Evolutionary conservation across 352 stramenopile species (phyloP), one percentile per base, ranked within the genome.

Genomic region (Pythium aphanidermatum): DNA sequence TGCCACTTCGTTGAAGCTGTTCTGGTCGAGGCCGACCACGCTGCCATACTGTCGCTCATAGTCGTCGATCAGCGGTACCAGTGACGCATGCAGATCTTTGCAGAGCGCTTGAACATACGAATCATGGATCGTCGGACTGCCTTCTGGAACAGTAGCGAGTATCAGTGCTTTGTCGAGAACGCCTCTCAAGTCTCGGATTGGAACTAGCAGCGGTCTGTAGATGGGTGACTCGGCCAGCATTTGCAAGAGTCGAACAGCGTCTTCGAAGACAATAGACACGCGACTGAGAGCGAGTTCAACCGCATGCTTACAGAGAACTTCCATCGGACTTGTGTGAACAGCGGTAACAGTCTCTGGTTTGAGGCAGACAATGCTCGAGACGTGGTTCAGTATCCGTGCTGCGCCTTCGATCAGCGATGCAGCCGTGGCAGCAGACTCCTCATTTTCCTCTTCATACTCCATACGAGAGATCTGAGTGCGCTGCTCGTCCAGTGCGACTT

Each of bases 231-330:
- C 70, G 6, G 83, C 55, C 25, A 86, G 47, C 49, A 84, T 65
- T 48, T 90, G 73, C 23, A 90, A 28, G 51, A 90, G 46, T 2
- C 73, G 73, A 8, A 80, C 45, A 9, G 47, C 61, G 17, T 87
- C 78, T 26, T 73, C 55, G 47, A 77, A 76, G 28, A 70, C 78
- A n/a, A 75, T 20, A 0, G 71, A 68, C 2, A 79, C 48, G 7
- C 66, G 49, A 31, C 70, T 84, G 23, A 90, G 67, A 50, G 83
- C 60, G 6, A 90, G 51, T 14, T 48, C 43, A 6, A 87, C 74
- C 12, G 84, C 61, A 9, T 70, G 13, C n/a, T 70, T 53, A 29
- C 77, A 85, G 17, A 70, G 40, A n/a, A n/a, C n/a, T n/a, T n/a
- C n/a, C n/a, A n/a, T n/a, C n/a, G n/a, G n/a, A n/a, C n/a, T n/a